Evolutionary conservation across 768 basidiomycete genomes (phyloP).

Genomic region (Leucogyrophana mollusca): DNA sequence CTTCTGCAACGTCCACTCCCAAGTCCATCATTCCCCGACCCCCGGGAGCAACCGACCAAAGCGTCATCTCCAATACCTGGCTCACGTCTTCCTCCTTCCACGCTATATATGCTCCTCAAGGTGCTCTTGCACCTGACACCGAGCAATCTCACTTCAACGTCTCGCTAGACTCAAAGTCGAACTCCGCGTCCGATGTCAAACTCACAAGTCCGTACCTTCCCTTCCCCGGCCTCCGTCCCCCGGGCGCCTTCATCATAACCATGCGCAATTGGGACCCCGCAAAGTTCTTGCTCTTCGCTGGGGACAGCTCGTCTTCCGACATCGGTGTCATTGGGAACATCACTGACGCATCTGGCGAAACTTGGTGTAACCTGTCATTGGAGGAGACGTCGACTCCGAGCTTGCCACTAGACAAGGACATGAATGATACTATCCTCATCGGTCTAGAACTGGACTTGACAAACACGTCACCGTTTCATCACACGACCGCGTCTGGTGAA

Average conservation of each 20-base stretch:
- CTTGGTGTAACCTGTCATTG: conserved; percentile 44
- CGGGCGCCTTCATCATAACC: conserved; percentile 39
- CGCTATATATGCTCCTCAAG: conserved; percentile 55
- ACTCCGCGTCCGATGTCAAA: conserved; percentile 34
- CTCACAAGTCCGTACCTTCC: conserved; percentile 42
- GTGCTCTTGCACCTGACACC: conserved; percentile 32
- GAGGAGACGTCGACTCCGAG: conserved; percentile 53
- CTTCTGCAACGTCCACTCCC: conserved; percentile 49
- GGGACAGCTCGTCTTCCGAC: conserved; percentile 51
- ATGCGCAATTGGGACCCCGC: conserved; percentile 46
- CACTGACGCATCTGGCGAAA: conserved; percentile 26
- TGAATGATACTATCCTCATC: conserved; percentile 68
- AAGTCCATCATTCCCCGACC: conserved; percentile 60
- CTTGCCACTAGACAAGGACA: conserved; percentile 65
- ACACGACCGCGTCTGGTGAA: conserved; percentile 41
- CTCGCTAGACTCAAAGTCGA: conserved; percentile 41
- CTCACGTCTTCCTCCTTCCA: conserved; percentile 68
- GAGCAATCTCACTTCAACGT: conserved; percentile 43
- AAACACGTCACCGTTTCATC: conserved; percentile 36
- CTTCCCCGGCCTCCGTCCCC: conserved; percentile 44
- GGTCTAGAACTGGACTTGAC: conserved; percentile 69
- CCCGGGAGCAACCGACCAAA: conserved; percentile 44
- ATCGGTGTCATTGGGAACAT: conserved; percentile 44
- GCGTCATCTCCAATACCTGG: conserved; percentile 61
- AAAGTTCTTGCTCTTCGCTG: conserved; percentile 41